These are phyloP conservation scores for Buxus sempervirens DNA, from an alignment of 164 flowering plant species.

Conservation along the genomic window DNA sequence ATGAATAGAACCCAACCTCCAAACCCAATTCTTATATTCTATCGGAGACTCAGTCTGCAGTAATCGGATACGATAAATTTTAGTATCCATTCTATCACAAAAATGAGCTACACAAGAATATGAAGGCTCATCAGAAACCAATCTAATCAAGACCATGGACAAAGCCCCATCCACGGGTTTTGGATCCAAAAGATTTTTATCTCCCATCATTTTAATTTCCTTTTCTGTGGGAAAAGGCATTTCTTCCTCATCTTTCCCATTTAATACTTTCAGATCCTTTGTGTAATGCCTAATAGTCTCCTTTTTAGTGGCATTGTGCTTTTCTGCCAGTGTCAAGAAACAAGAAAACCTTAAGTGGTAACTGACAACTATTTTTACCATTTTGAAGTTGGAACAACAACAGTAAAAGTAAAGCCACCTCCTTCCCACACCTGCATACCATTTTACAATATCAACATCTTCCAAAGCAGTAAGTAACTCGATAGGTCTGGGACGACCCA, in stretches of 20 bases:
- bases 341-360: constrained; percentile 93
- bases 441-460: constrained; percentile 84
- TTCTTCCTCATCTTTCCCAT: constrained; percentile 50
- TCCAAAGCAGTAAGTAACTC: constrained; percentile 65
- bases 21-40: constrained; percentile 58
- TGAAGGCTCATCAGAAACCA: constrained; percentile 65
- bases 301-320: constrained; percentile 75
- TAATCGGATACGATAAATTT: constrained; percentile 55
- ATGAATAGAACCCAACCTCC: constrained; percentile 67
- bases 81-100: constrained; percentile 55
- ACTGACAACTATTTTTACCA: constrained; percentile 71
- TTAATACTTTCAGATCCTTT: constrained; percentile 69
- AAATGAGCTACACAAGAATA: constrained; percentile 70
- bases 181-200: constrained; percentile 67
- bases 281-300: constrained; percentile 79
- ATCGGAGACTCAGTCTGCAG: constrained; percentile 56
- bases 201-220: constrained; percentile 88
- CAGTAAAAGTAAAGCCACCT: constrained; percentile 91
- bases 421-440: constrained; percentile 90
- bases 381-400: constrained; percentile 81
- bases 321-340: constrained; percentile 84
- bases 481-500: constrained; percentile 96
- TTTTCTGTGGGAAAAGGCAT: constrained; percentile 72
- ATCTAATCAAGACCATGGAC: constrained; percentile 55
- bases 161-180: constrained; percentile 85